Conservation (phyloP, 2,329 filamentous ascomycete genomes). For the Cercospora brassicicola region DNA sequence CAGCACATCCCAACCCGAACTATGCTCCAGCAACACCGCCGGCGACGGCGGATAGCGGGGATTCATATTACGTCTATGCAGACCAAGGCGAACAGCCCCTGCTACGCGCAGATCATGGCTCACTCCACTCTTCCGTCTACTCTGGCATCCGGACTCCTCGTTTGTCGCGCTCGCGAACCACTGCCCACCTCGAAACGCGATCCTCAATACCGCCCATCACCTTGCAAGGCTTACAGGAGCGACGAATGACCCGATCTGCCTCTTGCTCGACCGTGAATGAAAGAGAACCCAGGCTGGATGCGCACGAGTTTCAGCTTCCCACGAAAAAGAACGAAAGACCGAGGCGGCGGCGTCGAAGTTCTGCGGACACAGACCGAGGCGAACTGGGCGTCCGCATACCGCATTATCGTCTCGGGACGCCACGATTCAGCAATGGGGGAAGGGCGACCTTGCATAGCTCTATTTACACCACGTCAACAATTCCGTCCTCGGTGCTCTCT, state of each 20-base stretch:
- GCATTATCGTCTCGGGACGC: constrained; percentile 78
- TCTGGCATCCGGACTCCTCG: constrained; percentile 34
- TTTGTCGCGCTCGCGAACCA: constrained; percentile 15
- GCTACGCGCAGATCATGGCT: constrained; percentile 23
- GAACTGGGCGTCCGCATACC: constrained; percentile 59
- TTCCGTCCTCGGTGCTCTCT: constrained; percentile 63
- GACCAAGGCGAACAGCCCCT: constrained; percentile 21
- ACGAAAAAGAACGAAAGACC: constrained; percentile 30
- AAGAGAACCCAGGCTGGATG: constrained; percentile 41
- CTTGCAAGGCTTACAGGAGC: constrained; percentile 24
- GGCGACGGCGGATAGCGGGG: constrained; percentile 27
- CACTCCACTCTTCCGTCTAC: constrained; percentile 8
- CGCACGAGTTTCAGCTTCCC: constrained; percentile 31
- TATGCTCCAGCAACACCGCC: constrained; percentile 35
- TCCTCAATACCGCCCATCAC: constrained; percentile 20
- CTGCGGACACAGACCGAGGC: constrained; percentile 30
- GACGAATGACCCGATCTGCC: constrained; percentile 56
- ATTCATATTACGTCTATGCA: constrained; percentile 19
- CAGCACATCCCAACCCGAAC: constrained; percentile 24
- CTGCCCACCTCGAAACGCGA: constrained; percentile 6
- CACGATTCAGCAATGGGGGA: constrained; percentile 73
- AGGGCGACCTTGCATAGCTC: constrained; percentile 78
- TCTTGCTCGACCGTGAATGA: constrained; percentile 76
- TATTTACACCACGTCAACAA: constrained; percentile 66
- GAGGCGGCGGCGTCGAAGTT: constrained; percentile 32